Conservation (phyloP, 805 yeast genomes). For the Barnettozyma wickerhamii region DNA sequence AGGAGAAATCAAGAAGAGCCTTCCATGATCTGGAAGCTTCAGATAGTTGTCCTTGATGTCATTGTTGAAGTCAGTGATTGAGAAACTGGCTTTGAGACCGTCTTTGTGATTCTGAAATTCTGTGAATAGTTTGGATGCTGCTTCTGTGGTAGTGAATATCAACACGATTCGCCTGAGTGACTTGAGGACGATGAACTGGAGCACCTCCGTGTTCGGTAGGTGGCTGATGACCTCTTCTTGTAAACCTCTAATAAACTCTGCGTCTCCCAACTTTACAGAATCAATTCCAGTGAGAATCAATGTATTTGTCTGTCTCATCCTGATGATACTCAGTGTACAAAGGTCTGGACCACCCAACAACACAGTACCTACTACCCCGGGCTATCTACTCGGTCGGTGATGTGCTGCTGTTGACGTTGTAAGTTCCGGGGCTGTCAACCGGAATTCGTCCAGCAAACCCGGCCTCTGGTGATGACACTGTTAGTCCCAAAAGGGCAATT, state of each 20-base stretch:
- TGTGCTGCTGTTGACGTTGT: no score
- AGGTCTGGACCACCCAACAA: neutral
- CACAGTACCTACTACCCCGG: neutral
- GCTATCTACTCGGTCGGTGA: no score
- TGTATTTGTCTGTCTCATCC: conserved; percentile 23
- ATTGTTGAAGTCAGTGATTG: conserved; percentile 15
- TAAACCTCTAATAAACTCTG: conserved; percentile 14
- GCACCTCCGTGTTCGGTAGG: conserved; percentile 15
- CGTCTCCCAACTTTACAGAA: conserved; percentile 15
- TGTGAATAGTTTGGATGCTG: conserved; percentile 9
- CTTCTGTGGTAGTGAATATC: conserved; percentile 17
- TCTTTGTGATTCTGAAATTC: conserved; percentile 2
- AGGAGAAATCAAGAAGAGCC: conserved; percentile 37
- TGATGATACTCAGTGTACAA: no score
- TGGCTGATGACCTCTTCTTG: conserved; percentile 24
- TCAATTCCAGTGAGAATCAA: conserved; percentile 23
- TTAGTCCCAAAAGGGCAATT: neutral
- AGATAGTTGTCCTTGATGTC: conserved; percentile 21
- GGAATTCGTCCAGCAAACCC: neutral
- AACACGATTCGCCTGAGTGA: conserved; percentile 24
- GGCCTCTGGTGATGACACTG: neutral
- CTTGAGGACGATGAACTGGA: conserved; percentile 27
- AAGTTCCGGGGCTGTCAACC: no score
- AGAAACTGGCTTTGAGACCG: conserved; percentile 16
- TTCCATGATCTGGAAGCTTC: conserved; percentile 29